These are phyloP conservation scores for Fistulinella prunicolor DNA, from an alignment of 768 basidiomycete species.

Conservation along the genomic window DNA sequence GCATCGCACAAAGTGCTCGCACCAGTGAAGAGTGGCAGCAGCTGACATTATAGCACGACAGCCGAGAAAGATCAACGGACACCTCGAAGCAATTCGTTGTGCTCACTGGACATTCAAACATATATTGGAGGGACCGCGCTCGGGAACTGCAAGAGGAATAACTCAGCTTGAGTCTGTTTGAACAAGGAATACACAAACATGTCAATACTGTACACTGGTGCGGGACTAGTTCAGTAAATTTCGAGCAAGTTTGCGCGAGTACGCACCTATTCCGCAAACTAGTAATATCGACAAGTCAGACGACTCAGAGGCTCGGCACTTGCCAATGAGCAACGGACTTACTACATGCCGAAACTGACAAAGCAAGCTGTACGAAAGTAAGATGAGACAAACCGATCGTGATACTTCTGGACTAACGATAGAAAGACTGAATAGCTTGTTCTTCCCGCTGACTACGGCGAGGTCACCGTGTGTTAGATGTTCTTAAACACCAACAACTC, in stretches of 20 bases:
- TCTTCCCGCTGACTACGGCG: conserved; percentile 15
- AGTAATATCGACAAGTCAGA: not conserved
- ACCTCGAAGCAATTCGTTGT: not conserved
- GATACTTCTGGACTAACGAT: conserved; percentile 8
- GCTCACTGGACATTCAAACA: conserved; percentile 2
- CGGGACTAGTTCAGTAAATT: not conserved
- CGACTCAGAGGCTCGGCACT: too few species aligned
- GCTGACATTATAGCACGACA: conserved; percentile 2
- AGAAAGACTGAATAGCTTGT: conserved; percentile 6
- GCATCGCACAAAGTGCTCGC: not conserved
- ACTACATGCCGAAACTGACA: not conserved
- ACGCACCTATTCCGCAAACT: conserved; percentile 12
- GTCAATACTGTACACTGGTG: not conserved
- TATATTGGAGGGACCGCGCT: not conserved
- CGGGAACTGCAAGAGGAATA: not conserved
- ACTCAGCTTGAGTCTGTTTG: not conserved
- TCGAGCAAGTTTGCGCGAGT: not conserved
- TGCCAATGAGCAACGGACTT: not conserved
- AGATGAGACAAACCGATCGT: not conserved
- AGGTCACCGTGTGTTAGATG: not conserved
- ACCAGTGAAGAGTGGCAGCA: not conserved
- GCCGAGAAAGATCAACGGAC: not conserved
- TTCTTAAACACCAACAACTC: not conserved
- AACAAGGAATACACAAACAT: conserved; percentile 4
- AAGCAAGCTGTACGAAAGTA: not conserved